Percentiles rank a stretch among this genome's conserved stretches.
Evolutionary conservation across 1,284 basidiomycete genomes (phyloP).

Genomic region (Ganoderma meredithae): DNA sequence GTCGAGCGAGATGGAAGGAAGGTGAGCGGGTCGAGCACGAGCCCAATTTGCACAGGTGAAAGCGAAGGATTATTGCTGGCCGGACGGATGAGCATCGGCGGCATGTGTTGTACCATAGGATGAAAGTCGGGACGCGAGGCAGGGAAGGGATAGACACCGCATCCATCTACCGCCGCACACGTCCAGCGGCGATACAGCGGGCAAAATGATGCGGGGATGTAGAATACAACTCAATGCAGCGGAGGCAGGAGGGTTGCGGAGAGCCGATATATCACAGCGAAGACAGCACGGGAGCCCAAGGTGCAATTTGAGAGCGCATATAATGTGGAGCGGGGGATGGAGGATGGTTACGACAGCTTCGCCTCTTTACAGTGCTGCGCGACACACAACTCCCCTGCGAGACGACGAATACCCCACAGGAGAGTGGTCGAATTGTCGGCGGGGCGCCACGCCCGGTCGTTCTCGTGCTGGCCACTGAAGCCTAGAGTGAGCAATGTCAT

Average conservation of each 20-base stretch:
- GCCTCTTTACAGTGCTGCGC: background rate
- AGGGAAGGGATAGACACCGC: background rate
- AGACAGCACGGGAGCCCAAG: slow-evolving; percentile 18
- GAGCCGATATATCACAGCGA: slow-evolving; percentile 26
- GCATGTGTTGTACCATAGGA: slow-evolving; percentile 6
- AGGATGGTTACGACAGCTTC: background rate
- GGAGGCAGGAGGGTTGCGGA: slow-evolving; percentile 12
- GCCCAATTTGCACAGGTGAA: slow-evolving; percentile 27
- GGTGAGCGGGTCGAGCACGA: slow-evolving; percentile 4
- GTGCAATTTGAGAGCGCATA: slow-evolving; percentile 9
- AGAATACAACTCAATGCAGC: background rate
- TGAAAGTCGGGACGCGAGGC: background rate
- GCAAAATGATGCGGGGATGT: slow-evolving; percentile 5
- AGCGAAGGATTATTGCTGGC: slow-evolving; percentile 14
- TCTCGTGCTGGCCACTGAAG: slow-evolving; percentile 1
- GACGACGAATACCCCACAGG: background rate
- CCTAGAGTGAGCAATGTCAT: slow-evolving; percentile 13
- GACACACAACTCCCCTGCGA: background rate
- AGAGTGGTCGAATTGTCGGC: slow-evolving; percentile 12
- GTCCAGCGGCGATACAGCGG: slow-evolving; percentile 32
- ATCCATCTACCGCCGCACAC: slow-evolving; percentile 2
- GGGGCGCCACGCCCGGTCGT: slow-evolving; percentile 7
- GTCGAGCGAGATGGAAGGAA: background rate
- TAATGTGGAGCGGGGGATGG: slow-evolving; percentile 4
- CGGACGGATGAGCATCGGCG: slow-evolving; percentile 16